These are phyloP conservation scores for Protomyces gravidus DNA, from an alignment of 1,139 yeast genomes.

Conservation along the genomic window DNA sequence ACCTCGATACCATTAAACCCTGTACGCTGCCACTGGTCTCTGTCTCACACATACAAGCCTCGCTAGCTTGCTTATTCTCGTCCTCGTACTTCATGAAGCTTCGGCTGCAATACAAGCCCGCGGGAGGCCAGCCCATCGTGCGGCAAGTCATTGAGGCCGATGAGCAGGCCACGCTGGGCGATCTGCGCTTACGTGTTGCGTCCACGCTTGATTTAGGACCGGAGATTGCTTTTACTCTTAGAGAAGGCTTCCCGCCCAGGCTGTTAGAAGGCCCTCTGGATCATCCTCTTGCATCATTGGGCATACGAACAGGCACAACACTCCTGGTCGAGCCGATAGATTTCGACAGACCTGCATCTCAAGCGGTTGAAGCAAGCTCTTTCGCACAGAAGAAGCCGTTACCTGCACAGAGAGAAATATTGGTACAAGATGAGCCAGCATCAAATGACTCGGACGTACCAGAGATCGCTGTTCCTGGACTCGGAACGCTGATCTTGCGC, in stretches of 20 bases:
- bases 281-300: conserved; percentile 42
- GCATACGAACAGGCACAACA: conserved; percentile 58
- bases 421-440: not conserved
- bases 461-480: conserved; percentile 2
- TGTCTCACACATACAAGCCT: not conserved
- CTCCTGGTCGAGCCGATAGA: conserved; percentile 42
- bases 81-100: conserved; percentile 16
- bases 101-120: conserved; percentile 6
- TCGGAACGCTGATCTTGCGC: conserved; percentile 48
- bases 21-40: too few species aligned
- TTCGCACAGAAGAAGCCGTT: not conserved
- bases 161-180: conserved; percentile 37
- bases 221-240: conserved; percentile 38
- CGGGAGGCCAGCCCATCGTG: not conserved
- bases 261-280: conserved; percentile 41
- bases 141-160: conserved; percentile 35
- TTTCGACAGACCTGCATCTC: not conserved
- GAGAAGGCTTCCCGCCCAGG: conserved; percentile 62
- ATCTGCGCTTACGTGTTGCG: conserved; percentile 35
- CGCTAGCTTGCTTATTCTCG: not conserved
- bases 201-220: conserved; percentile 13
- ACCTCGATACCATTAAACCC: too few species aligned
- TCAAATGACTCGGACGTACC: not conserved
- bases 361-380: not conserved
- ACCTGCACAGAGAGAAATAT: not conserved